Percentiles rank a stretch among this genome's conserved stretches.
These are phyloP conservation scores for Fistulinella cinereoalba DNA, from an alignment of 1,284 basidiomycete species.

Conservation along the genomic window DNA sequence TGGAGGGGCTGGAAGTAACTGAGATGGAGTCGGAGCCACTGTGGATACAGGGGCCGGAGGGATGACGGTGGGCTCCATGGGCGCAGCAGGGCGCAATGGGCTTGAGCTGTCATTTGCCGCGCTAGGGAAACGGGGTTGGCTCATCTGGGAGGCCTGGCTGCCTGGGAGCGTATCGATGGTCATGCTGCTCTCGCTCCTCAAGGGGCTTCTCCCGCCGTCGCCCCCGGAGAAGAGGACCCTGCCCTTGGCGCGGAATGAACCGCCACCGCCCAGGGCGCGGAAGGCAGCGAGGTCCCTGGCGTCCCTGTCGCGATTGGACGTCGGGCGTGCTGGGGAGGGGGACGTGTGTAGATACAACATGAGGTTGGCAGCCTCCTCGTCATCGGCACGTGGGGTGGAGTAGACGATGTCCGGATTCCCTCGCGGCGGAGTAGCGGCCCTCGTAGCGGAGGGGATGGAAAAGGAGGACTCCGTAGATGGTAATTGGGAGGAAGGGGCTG, in stretches of 20 bases:
- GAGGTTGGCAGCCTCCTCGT: slow-evolving; percentile 75
- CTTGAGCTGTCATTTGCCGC: slow-evolving; percentile 5
- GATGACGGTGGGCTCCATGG: slow-evolving; percentile 33
- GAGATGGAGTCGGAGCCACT: slow-evolving; percentile 22
- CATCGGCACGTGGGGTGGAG: slow-evolving; percentile 37
- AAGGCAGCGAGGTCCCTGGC: slow-evolving; percentile 52
- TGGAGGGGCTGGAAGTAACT: slow-evolving; percentile 30
- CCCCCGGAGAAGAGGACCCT: slow-evolving; percentile 60
- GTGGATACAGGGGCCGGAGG: slow-evolving; percentile 40
- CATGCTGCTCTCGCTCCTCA: slow-evolving; percentile 29
- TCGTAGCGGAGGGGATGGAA: slow-evolving; percentile 10
- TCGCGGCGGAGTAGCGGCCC: slow-evolving; percentile 32
- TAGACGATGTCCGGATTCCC: slow-evolving; percentile 15
- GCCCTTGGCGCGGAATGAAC: slow-evolving; percentile 55
- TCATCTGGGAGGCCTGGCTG: slow-evolving; percentile 26
- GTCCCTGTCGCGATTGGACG: slow-evolving; percentile 45
- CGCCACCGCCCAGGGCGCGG: slow-evolving; percentile 47
- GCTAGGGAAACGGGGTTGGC: slow-evolving; percentile 15
- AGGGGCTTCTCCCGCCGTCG: slow-evolving; percentile 23
- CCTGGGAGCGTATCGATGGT: slow-evolving; percentile 25
- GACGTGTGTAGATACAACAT: slow-evolving; percentile 80
- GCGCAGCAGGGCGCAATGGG: slow-evolving; percentile 25
- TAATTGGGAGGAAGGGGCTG: slow-evolving; percentile 31
- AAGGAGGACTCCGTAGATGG: slow-evolving; percentile 36
- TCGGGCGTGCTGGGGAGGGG: slow-evolving; percentile 68